Conservation (phyloP, 257 asterid species). For the Sherardia arvensis region DNA sequence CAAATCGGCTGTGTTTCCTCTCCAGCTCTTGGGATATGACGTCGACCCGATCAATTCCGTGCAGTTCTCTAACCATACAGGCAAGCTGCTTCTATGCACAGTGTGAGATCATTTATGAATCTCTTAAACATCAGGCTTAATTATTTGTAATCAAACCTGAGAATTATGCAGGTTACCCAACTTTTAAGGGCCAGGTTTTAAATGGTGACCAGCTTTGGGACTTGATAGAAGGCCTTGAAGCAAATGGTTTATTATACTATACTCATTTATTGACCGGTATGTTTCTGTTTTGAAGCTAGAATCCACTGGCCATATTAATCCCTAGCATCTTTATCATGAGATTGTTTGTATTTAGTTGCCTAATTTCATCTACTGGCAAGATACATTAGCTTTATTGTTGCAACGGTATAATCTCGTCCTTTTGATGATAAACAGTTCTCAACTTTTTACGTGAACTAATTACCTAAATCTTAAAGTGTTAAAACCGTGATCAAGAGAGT, state of each 20-base stretch:
- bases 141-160: constrained; percentile 15
- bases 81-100: constrained; percentile 64
- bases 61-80: constrained; percentile 99
- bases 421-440: background rate
- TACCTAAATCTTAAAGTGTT: too few species aligned
- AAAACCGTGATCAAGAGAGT: background rate
- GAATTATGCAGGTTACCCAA: constrained; percentile 77
- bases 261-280: constrained; percentile 96
- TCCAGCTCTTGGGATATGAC: constrained; percentile 89
- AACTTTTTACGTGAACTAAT: background rate
- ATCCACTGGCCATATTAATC: background rate
- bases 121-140: constrained; percentile 22
- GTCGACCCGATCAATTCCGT: constrained; percentile 97
- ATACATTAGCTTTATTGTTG: background rate
- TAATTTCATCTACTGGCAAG: background rate
- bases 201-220: constrained; percentile 97
- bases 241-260: constrained; percentile 74
- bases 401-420: background rate
- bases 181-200: constrained; percentile 94
- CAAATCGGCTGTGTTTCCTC: constrained; percentile 96
- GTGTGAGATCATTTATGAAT: constrained; percentile 37
- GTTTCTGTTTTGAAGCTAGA: background rate
- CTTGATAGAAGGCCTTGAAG: constrained; percentile 82
- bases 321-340: background rate
- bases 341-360: background rate